These are phyloP conservation scores for Neurospora sp. DNA, from an alignment of 495 filamentous ascomycete genomes.

Conservation along the genomic window DNA sequence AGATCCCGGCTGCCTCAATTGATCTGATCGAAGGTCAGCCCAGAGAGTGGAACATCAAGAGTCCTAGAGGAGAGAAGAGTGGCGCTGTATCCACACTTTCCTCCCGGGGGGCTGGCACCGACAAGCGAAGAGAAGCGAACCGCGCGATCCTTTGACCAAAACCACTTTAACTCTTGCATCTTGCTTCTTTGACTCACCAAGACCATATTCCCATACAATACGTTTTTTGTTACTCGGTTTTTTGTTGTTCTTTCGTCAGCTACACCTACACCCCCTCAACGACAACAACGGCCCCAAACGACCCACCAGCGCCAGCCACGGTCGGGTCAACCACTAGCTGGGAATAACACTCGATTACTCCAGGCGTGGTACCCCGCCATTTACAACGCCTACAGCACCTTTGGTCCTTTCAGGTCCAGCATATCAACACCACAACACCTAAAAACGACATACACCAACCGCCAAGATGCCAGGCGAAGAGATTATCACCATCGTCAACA, in stretches of 20 bases:
- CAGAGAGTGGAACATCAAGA: background rate
- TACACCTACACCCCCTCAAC: background rate
- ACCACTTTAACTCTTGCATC: background rate
- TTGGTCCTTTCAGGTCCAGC: background rate
- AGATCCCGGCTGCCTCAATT: background rate
- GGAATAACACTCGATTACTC: background rate
- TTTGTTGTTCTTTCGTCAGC: background rate
- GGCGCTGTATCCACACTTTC: background rate
- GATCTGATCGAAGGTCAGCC: background rate
- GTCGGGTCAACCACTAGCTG: background rate
- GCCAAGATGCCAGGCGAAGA: conserved; percentile 44
- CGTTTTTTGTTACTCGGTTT: background rate
- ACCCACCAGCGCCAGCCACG: background rate
- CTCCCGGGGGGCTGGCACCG: background rate
- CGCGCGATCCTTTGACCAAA: background rate
- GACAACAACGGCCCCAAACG: background rate
- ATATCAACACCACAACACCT: background rate
- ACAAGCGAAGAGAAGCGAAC: background rate
- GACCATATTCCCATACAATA: background rate
- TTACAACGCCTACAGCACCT: background rate
- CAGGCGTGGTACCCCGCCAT: background rate
- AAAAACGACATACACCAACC: background rate
- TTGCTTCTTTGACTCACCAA: background rate
- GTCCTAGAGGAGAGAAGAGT: background rate
- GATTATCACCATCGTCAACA: conserved; percentile 84